These are phyloP conservation scores for Tritrichomonas musculus DNA, from an alignment of 208 protist species.

Conservation along the genomic window DNA sequence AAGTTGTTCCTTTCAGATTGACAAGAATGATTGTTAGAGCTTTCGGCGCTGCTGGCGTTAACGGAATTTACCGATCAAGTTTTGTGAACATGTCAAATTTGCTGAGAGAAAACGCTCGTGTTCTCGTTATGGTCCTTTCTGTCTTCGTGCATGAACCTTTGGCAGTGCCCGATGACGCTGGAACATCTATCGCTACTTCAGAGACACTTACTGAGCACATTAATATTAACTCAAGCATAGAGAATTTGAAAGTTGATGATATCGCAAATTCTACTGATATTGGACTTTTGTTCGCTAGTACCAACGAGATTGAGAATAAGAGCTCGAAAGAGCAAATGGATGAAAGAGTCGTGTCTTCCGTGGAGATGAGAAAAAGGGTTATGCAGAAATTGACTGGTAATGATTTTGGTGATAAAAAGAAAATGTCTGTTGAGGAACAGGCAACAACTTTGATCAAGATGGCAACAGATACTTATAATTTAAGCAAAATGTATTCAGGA, in stretches of 20 bases:
- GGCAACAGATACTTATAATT: background rate
- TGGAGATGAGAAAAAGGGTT: slow-evolving; percentile 7
- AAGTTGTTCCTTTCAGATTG: slow-evolving; percentile 33
- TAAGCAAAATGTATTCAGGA: background rate
- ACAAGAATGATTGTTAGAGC: slow-evolving; percentile 1
- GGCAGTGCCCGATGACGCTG: background rate
- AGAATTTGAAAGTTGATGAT: background rate
- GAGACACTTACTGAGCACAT: too few species aligned
- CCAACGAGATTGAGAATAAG: background rate
- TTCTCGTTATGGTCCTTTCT: background rate
- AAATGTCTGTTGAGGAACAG: background rate
- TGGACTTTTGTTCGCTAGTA: background rate
- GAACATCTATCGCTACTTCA: background rate
- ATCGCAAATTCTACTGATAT: background rate
- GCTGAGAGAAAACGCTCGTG: background rate
- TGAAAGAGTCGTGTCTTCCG: background rate
- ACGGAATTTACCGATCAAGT: background rate
- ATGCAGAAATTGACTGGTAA: background rate
- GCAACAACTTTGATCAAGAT: background rate
- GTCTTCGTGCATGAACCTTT: slow-evolving; percentile 20
- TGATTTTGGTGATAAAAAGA: background rate
- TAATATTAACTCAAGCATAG: background rate
- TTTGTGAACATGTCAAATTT: slow-evolving; percentile 5
- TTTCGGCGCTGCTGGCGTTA: background rate
- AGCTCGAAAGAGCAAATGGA: background rate